These are phyloP conservation scores for Cyberlindnera mrakii DNA, from an alignment of 805 yeast genomes.

Conservation along the genomic window DNA sequence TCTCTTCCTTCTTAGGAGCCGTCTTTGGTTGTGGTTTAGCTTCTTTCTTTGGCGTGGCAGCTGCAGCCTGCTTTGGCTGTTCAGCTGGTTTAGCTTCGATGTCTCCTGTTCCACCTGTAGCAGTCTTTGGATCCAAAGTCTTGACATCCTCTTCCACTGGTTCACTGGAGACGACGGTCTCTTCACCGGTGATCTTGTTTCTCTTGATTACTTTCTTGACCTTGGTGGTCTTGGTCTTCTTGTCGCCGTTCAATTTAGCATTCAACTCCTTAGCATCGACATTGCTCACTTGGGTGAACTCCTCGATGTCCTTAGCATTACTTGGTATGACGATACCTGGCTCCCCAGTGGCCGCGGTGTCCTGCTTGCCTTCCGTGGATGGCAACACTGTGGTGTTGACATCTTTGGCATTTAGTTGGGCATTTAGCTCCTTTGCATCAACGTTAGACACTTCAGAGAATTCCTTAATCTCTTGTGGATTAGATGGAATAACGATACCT, in stretches of 20 bases:
- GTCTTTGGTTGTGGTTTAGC: background rate
- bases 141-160: conserved; percentile 18
- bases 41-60: background rate
- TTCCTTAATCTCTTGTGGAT: conserved; percentile 53
- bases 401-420: conserved; percentile 8
- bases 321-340: conserved; percentile 65
- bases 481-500: conserved; percentile 57
- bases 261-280: conserved; percentile 59
- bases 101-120: conserved; percentile 2
- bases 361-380: conserved; percentile 34
- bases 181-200: conserved; percentile 37
- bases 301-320: conserved; percentile 59
- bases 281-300: conserved; percentile 49
- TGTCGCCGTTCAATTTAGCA: conserved; percentile 29
- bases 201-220: conserved; percentile 33
- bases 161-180: conserved; percentile 28
- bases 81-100: background rate
- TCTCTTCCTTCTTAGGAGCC: conserved; percentile 19
- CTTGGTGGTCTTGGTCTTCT: conserved; percentile 24
- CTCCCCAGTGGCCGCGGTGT: conserved; percentile 48
- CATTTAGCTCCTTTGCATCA: conserved; percentile 46
- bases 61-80: conserved; percentile 1
- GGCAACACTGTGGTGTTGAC: conserved; percentile 41
- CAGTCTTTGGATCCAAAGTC: conserved; percentile 16
- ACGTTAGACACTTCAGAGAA: conserved; percentile 44